Evolutionary conservation across 805 yeast species (phyloP).

Genomic region (Maudiozyma turicensis): DNA sequence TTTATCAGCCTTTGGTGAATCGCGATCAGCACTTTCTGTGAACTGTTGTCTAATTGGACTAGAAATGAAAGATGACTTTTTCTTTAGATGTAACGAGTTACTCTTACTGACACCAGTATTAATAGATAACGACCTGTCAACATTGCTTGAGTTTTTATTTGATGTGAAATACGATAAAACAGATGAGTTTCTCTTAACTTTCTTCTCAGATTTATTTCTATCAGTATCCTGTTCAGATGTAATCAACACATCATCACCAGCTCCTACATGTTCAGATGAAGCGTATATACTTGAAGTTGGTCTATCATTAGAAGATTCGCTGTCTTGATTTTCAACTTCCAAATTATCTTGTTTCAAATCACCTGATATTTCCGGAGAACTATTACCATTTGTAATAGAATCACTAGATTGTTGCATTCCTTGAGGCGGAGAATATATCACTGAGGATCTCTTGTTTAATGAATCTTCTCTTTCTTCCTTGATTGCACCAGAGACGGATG

Average conservation of each 20-base stretch:
- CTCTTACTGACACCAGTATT: constrained; percentile 2
- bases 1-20: constrained; percentile 11
- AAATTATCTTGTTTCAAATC: background rate
- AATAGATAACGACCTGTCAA: constrained; percentile 1
- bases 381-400: background rate
- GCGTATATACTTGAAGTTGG: constrained; percentile 35
- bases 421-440: background rate
- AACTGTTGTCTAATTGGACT: constrained; percentile 20
- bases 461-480: background rate
- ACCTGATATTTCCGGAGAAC: background rate
- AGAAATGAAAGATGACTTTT: constrained; percentile 13
- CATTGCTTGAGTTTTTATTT: constrained; percentile 11
- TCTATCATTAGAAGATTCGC: constrained; percentile 21
- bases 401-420: background rate
- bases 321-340: background rate
- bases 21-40: constrained; percentile 13
- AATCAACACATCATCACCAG: background rate
- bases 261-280: constrained; percentile 3
- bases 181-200: constrained; percentile 52
- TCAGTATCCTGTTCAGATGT: background rate
- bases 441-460: background rate
- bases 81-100: constrained; percentile 7
- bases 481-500: background rate
- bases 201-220: constrained; percentile 6
- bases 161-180: constrained; percentile 39